Evolutionary conservation across 371 early-diverging fungal species (phyloP), one percentile per base, ranked within the genome.

Genomic region (Blakeslea trispora): DNA sequence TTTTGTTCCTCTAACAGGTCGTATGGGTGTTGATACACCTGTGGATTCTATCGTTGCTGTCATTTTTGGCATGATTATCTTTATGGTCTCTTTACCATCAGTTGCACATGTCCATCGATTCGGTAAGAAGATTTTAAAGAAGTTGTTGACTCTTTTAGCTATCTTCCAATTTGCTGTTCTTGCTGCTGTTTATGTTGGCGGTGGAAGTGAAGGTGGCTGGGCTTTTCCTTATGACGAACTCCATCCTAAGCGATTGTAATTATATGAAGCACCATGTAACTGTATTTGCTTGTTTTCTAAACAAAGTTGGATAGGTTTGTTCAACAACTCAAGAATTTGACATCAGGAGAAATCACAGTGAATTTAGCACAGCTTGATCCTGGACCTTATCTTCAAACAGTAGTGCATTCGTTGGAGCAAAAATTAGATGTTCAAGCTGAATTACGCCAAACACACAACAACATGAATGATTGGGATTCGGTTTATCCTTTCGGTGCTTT

Each of bases 1-100:
- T 17, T 86, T 91, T 74, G 87, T 91, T 3, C 91, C 91, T 0
- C 66, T 91, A 53, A 84, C 88, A 0, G 91, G 89, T 6, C 82
- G 91, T 37, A 85, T 86, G 67, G 91, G 91, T 21, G 74, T 79
- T 0, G 81, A 85, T 23, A 79, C 86, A 0, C 88, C 91, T 39
- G 85, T 82, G 6, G 91, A 91, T 63, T 50, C 77, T 13, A 85
- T 91, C 55, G 81, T 88, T 11, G 79, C 83, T 1, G 61, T 82
- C 23, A 67, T 91, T 40, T 77, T 82, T 28, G 87, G 85, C 18
- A 72, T 84, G 66, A 58, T 82, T 32, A 45, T 71, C 7, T 81
- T 77, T 53, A 72, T 83, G 64, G 51, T 71, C 8, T 63, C 64
- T n/a, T 64, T 80, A 23, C 79, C 84, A 13, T 43, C 82, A 5